Conservation (phyloP, 2,329 filamentous ascomycete species). For the Xylaria multiplex region DNA sequence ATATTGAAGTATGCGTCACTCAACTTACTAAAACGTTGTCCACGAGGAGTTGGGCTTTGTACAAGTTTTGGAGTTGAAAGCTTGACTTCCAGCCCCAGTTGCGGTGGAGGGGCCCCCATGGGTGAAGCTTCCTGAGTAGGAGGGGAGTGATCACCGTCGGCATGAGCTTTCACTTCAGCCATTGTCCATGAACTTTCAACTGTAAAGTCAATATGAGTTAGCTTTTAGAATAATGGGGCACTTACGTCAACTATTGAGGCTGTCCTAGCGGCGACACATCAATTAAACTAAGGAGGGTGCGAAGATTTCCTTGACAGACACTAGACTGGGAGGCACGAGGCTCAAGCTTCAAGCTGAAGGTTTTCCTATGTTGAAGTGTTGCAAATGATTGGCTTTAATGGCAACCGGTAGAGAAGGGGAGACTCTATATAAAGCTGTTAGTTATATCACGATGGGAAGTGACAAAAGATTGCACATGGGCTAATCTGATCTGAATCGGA, state of each 20-base stretch:
- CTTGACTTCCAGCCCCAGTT: conserved; percentile 3
- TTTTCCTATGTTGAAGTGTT: not conserved
- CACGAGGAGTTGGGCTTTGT: conserved; percentile 46
- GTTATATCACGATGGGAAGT: not conserved
- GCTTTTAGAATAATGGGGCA: conserved; percentile 7
- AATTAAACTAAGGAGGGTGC: not conserved
- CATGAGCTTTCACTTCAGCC: conserved; percentile 29
- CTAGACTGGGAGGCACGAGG: not conserved
- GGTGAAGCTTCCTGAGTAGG: conserved; percentile 4
- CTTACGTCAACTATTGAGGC: not conserved
- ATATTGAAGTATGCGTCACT: conserved; percentile 55
- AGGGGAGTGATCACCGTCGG: conserved; percentile 27
- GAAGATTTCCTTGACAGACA: not conserved
- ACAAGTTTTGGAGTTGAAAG: conserved; percentile 18
- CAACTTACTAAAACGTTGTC: conserved; percentile 51
- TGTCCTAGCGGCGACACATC: not conserved
- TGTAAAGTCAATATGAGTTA: conserved; percentile 12
- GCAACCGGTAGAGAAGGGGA: not conserved
- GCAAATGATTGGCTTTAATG: not conserved
- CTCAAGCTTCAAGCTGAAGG: too few relatives aligned
- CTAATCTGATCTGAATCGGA: not conserved
- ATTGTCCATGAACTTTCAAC: conserved; percentile 25
- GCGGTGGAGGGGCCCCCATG: not conserved
- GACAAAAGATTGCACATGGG: not conserved
- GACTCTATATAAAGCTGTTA: conserved; percentile 16